Evolutionary conservation across 352 stramenopile species (phyloP).

Genomic region (Phytophthora lateralis): DNA sequence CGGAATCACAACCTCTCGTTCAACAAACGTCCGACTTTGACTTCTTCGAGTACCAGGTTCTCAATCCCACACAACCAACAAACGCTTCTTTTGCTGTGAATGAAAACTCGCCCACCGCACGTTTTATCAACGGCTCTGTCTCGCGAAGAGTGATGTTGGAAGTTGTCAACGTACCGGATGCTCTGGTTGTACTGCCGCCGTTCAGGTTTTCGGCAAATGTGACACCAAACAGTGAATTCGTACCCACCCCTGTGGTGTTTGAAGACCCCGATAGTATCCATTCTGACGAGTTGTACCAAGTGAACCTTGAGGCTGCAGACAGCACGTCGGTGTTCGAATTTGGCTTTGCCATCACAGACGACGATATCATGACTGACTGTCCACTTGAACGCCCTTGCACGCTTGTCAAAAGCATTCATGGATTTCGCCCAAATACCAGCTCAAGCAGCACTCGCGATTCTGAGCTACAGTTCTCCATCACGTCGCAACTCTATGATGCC

Average conservation of each 20-base stretch:
- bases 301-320: constrained; percentile 48
- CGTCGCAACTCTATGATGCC: constrained; percentile 43
- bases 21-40: constrained; percentile 12
- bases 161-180: constrained; percentile 57
- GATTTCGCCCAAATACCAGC: constrained; percentile 29
- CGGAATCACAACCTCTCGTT: constrained; percentile 9
- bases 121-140: constrained; percentile 15
- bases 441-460: constrained; percentile 18
- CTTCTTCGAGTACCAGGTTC: constrained; percentile 46
- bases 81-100: constrained; percentile 19
- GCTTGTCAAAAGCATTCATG: constrained; percentile 40
- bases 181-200: constrained; percentile 52
- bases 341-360: constrained; percentile 47
- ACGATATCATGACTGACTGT: constrained; percentile 61
- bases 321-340: constrained; percentile 46
- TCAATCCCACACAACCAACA: constrained; percentile 7
- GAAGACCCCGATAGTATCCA: constrained; percentile 52
- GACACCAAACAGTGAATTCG: constrained; percentile 11
- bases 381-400: constrained; percentile 53
- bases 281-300: constrained; percentile 42
- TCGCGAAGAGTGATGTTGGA: constrained; percentile 50
- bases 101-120: constrained; percentile 12
- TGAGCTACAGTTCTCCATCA: constrained; percentile 35
- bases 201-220: constrained; percentile 38
- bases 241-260: constrained; percentile 54